Conservation (phyloP, 371 early-diverging fungal species). For the Fennellomyces sp. region DNA sequence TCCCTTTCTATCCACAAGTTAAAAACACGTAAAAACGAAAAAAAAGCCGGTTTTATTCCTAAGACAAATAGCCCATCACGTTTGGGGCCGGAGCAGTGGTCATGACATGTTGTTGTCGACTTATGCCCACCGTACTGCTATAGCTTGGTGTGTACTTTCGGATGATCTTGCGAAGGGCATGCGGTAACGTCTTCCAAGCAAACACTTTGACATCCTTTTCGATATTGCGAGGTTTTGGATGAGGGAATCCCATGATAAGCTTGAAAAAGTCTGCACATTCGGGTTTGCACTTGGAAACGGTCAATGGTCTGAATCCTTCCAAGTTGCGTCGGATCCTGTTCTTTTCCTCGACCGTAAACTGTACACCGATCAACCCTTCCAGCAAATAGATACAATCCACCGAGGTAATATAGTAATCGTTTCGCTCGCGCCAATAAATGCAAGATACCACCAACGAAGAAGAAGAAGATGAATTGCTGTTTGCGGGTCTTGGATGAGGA, state of each 20-base stretch:
- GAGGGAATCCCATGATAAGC: slow-evolving; percentile 81
- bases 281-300: slow-evolving; percentile 75
- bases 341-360: slow-evolving; percentile 84
- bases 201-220: slow-evolving; percentile 89
- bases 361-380: slow-evolving; percentile 74
- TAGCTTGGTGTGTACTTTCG: slow-evolving; percentile 58
- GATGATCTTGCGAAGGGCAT: slow-evolving; percentile 74
- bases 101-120: slow-evolving; percentile 7
- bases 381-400: slow-evolving; percentile 81
- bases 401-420: slow-evolving; percentile 78
- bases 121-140: slow-evolving; percentile 33
- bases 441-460: slow-evolving; percentile 70
- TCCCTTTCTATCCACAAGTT: neutral
- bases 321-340: slow-evolving; percentile 85
- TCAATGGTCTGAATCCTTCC: slow-evolving; percentile 81
- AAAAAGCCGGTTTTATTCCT: neutral
- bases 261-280: slow-evolving; percentile 80
- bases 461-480: neutral
- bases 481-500: neutral
- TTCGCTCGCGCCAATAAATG: slow-evolving; percentile 79
- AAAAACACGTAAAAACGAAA: neutral
- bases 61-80: neutral
- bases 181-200: slow-evolving; percentile 71
- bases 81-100: neutral
- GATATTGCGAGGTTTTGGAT: slow-evolving; percentile 85